phyloP scores from a whole-genome alignment of 140 eudicot species.

The Senecio squalidus region DNA sequence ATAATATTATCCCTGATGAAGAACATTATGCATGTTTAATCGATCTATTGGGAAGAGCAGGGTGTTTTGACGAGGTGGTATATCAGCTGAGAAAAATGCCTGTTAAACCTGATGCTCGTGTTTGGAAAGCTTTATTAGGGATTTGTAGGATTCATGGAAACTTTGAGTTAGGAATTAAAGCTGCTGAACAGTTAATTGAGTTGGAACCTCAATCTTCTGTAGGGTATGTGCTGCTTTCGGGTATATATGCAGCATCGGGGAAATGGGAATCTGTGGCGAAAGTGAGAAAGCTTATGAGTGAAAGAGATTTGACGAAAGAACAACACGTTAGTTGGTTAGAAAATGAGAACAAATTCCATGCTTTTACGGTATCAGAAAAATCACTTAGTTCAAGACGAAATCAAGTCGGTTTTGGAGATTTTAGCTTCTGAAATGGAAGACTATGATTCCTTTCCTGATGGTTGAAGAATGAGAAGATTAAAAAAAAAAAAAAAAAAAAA shows the following conservation, averaged over 20 bases:
- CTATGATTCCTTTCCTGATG: slow-evolving; percentile 19
- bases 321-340: slow-evolving; percentile 65
- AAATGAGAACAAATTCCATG: slow-evolving; percentile 29
- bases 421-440: slow-evolving; percentile 33
- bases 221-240: slow-evolving; percentile 62
- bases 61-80: slow-evolving; percentile 51
- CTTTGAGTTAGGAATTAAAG: slow-evolving; percentile 46
- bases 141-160: slow-evolving; percentile 69
- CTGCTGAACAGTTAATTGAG: slow-evolving; percentile 47
- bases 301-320: slow-evolving; percentile 38
- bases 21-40: slow-evolving; percentile 85
- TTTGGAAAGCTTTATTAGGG: slow-evolving; percentile 70
- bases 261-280: slow-evolving; percentile 57
- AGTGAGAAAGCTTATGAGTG: slow-evolving; percentile 45
- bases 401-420: slow-evolving; percentile 34
- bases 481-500: background rate
- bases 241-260: slow-evolving; percentile 62
- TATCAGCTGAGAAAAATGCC: slow-evolving; percentile 44
- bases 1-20: slow-evolving; percentile 41
- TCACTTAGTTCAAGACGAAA: slow-evolving; percentile 24
- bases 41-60: slow-evolving; percentile 75
- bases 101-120: slow-evolving; percentile 35
- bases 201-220: slow-evolving; percentile 54
- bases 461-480: slow-evolving; percentile 14
- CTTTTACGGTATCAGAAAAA: slow-evolving; percentile 29